Evolutionary conservation across 805 yeast species (phyloP), one percentile per base, ranked within the genome.

Genomic region (Metschnikowia corniflorae): DNA sequence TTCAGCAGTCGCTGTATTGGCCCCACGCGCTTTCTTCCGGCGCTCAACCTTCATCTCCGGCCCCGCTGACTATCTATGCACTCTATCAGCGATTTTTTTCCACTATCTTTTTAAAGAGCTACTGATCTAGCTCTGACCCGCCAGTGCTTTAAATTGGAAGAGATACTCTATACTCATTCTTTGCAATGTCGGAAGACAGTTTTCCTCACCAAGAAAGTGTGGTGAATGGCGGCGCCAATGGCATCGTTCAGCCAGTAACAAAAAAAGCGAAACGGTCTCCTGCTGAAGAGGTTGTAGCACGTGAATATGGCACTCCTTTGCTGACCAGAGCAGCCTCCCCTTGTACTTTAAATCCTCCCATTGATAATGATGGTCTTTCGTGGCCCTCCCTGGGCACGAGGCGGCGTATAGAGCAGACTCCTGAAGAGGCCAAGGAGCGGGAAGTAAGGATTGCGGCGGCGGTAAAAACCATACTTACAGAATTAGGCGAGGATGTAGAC

Each of bases 341-440:
- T 15, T 83, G 80, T 57, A 84, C 94, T 2, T 59, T 83, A 35
- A 80, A 78, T 46, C 89, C 96, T 0, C 93, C 96, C 14, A 82
- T 88, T 22, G 96, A 87, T 54, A 78, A 74, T 29, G 96, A 86
- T 60, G 96, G 96, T 0, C 73, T 91, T 31, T 86, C 96, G 29
- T 91, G 96, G 96, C 97, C 97, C 13, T 79, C 89, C 13, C 51
- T 71, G 3, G 97, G 97, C 7, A 91, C 98, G 6, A 68, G 95
- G 39, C 61, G 58, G 19, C 70, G 97, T 37, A 73, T 86, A 12
- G 87, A 81, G 40, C 84, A 85, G 42, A 67, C 78, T 2, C 70
- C 70, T 4, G 86, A 77, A 30, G 87, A 83, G 49, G 77, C 80
- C 9, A 54, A 61, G 34, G 80, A 73, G 2, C 74, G 97, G 44